Base-by-base conservation (phyloP, 345 rosid genomes). In the Pistacia integerrima region DNA sequence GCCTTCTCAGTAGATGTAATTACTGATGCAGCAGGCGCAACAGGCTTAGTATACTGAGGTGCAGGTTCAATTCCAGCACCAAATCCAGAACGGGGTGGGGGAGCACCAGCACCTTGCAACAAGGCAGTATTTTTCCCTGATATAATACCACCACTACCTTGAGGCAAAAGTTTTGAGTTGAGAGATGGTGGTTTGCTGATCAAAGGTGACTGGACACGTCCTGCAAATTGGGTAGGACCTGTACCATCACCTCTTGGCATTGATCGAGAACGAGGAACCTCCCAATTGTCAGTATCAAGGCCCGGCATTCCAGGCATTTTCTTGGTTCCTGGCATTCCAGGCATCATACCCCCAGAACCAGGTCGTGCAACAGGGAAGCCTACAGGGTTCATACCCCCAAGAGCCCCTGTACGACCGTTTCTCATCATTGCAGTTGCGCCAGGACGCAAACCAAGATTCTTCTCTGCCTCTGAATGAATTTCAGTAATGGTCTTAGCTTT, bases 381-480 rank as follows among this genome's bases (percentile, higher is more conserved):
- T 7, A 82, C 89, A 17, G 90, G 81, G 28, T 73, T 74, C 55
- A 78, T 61, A 67, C 65, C 69, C 69, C 89, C 91, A 1, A 76
- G 61, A 69, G 82, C 63, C 16, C 85, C 85, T 63, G 82, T 55
- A 14, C 80, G 88, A 33, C 81, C 79, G 74, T 57, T 86, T 81
- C 98, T 89, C 65, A 94, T 90, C 80, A 84, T 79, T 67, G 94
- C 93, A 41, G 93, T 85, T 49, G 97, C 94, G 78, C 97, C 98
- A 4, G 95, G 97, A 67, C 95, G 93, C 69, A 94, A 81, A 54
- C 98, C 97, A 16, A 94, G 91, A 79, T 84, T 94, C 82, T 88
- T 92, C 79, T 94, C 98, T 66, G 98, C 97, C 76, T 94, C 97
- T 8, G 94, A 84, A 81, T 94, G 97, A 77, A 94, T 94, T 86